Percentiles rank a stretch among this genome's conserved stretches.
phyloP scores from a whole-genome alignment of 495 filamentous ascomycete genomes.

The Aspergillus homomorphus region DNA sequence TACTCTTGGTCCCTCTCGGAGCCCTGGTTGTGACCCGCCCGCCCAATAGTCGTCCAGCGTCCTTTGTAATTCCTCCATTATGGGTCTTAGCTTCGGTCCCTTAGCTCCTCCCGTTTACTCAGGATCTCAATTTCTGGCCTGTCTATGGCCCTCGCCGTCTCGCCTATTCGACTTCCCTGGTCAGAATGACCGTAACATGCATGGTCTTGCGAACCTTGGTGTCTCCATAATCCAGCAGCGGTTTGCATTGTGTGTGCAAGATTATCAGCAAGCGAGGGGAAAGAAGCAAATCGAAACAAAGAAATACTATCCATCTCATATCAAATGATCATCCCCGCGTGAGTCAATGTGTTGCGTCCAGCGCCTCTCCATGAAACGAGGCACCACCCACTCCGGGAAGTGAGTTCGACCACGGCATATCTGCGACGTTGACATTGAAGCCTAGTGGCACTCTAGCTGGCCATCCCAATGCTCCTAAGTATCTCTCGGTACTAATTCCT shows the following conservation, averaged over 20 bases:
- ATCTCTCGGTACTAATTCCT: neutral
- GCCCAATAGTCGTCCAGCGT: slow-evolving; percentile 5
- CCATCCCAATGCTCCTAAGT: neutral
- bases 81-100: slow-evolving; percentile 3
- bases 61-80: neutral
- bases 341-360: neutral
- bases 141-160: slow-evolving; percentile 14
- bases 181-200: neutral
- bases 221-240: slow-evolving; percentile 1
- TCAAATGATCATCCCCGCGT: neutral
- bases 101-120: slow-evolving; percentile 12
- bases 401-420: neutral
- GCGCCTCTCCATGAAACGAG: neutral
- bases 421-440: neutral
- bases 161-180: neutral
- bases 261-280: neutral
- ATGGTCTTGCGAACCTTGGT: slow-evolving; percentile 10
- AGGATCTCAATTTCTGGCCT: slow-evolving; percentile 20
- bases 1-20: slow-evolving; percentile 10
- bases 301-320: neutral
- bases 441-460: neutral
- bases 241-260: neutral
- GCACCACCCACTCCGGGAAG: neutral
- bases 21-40: neutral
- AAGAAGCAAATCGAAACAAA: neutral